Base-by-base conservation (phyloP, 192 early-diverging fungal species). In the Coemansia sp. region DNA sequence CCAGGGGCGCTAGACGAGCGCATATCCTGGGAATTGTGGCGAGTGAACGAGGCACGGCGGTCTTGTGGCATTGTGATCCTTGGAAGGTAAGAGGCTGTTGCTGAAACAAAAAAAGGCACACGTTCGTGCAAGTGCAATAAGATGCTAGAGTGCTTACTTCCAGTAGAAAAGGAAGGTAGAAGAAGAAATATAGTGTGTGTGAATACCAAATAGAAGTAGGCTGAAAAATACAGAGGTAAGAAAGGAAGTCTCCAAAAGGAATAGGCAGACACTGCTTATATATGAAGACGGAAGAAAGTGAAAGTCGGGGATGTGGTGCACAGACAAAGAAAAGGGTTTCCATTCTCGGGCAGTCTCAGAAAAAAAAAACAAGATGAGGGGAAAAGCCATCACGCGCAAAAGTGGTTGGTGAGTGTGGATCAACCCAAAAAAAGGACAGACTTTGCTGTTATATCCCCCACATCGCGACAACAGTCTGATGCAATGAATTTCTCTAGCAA, bases 11-110 rank as follows among this genome's bases (percentile, higher is more conserved):
- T 71, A 59, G 77, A 68, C 42, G 63, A 58, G 59, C 77, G 77
- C 66, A 71, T 71, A 66, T 80, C 77, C 63, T 80, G 77, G 35
- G 77, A 80, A 59, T 70, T 64, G 69, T 80, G 77, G 39, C 77
- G 72, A 34, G 77, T 80, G 48, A 80, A 80, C 31, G 77, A 80
- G 33, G 71, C 51, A 15, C 77, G 67, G 16, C 77, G 77, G 68
- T 79, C 71, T 48, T 79, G 77, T 21, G 71, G 64, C 77, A 79
- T 79, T 13, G 48, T 23, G 49, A 26, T 5, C 9, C 49, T 52
- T 52, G 52, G 2, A 4, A 4, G 40, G 40, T 13, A 10, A 34
- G n/a, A n/a, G n/a, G n/a, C n/a, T 33, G 40, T n/a, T 42, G 18
- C 4, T 30, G 9, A 34, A 66, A 53, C 2, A 8, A 59, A n/a